Base-by-base conservation (phyloP, 140 eudicot species). In the Cichorium intybus region DNA sequence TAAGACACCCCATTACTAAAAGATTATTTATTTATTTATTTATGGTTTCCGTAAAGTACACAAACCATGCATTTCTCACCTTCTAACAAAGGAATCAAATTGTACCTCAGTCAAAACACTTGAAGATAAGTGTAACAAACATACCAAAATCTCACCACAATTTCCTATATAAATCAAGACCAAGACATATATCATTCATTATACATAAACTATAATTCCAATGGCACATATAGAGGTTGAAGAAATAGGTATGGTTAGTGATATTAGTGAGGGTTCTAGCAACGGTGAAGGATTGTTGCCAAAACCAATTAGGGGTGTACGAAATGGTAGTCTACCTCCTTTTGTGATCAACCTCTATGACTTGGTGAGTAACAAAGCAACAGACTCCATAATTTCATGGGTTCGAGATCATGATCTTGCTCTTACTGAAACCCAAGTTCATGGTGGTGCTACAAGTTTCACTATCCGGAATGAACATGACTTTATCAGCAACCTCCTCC, bases 311-410 rank as follows among this genome's bases (percentile, higher is more conserved):
- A 63, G 28, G 51, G 72, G 78, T 41, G 64, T 72, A 14, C 17
- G 65, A 10, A 53, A 52, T 7, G 27, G 23, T 0, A 37, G 52
- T 22, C 16, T 48, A 34, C 72, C 72, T 39, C 78, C 66, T 16
- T 73, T 63, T 28, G 71, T 72, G 51, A 62, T 18, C 15, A 72
- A 72, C 21, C 65, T 72, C n/a, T 72, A 52, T n/a, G 43, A 62
- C 20, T 21, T 62, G 23, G 77, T 72, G 12, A n/a, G 31, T 27
- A 6, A 63, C 18, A 52, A 72, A 28, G 49, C 37, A 23, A 23
- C 3, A 6, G 34, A 63, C 59, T 72, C 77, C 16, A 72, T 17
- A 24, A 62, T 72, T 20, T 72, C 71, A 52, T 72, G 71, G 77
- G 71, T 53, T 69, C 33, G 41, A 4, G 24, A 33, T 12, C 51